Conservation (phyloP, 208 protist genomes). For the Phytomonas sp. region DNA sequence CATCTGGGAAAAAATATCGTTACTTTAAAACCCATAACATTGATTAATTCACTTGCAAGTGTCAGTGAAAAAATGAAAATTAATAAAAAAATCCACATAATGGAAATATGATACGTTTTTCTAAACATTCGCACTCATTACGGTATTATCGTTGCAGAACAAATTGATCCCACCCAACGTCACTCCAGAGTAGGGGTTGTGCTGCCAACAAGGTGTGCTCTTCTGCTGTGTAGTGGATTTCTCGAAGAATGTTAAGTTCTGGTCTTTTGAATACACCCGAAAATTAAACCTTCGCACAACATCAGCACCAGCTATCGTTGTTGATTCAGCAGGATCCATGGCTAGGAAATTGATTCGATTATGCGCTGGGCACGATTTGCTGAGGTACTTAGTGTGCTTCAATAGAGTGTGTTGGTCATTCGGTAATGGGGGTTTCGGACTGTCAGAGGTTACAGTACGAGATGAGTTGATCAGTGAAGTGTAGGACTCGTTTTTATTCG, state of each 20-base stretch:
- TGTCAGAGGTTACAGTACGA: not conserved
- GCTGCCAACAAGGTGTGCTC: slow-evolving; percentile 18
- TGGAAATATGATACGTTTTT: not conserved
- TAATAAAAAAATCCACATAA: slow-evolving; percentile 12
- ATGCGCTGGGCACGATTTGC: not conserved
- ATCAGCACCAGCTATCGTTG: too few species aligned
- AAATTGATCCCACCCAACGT: slow-evolving; percentile 6
- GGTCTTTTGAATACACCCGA: not conserved
- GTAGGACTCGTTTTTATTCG: not conserved
- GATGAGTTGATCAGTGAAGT: not conserved
- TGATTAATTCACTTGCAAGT: not conserved
- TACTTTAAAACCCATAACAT: slow-evolving; percentile 3
- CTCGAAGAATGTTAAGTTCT: not conserved
- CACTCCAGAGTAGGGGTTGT: slow-evolving; percentile 21
- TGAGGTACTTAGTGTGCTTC: not conserved
- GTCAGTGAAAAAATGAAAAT: slow-evolving; percentile 1
- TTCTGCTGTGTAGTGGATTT: not conserved
- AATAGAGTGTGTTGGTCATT: not conserved
- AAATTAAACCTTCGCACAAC: not conserved
- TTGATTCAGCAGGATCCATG: not conserved
- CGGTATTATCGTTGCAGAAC: not conserved
- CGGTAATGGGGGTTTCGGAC: not conserved
- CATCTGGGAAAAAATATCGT: not conserved
- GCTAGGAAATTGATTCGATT: not conserved
- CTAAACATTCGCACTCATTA: not conserved